Evolutionary conservation across 2,329 filamentous ascomycete genomes (phyloP), one percentile per base, ranked within the genome.

Genomic region (Beauveria sp.): DNA sequence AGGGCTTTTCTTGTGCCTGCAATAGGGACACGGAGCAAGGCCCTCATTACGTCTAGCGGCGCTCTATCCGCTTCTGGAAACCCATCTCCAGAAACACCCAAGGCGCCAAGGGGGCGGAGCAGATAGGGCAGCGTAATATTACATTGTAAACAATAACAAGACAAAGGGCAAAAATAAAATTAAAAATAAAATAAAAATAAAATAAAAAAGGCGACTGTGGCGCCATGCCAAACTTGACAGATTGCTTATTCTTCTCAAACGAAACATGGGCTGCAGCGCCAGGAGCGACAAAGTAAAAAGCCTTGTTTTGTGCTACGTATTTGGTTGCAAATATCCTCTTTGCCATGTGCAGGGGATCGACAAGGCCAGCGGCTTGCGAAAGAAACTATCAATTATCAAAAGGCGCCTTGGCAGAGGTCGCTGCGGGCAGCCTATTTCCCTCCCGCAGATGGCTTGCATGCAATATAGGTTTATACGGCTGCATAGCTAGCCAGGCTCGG

Each of bases 371-470:
- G n/a, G 51, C 7, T 34, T 22, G 26, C 18, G 3, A n/a, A 8
- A 50, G 30, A 52, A n/a, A 26, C 53, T n/a, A 34, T 49, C 26
- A 30, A 30, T 30, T 30, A 42, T 26, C 2, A 24, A 56, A 38
- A 38, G 43, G 10, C 30, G 28, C 28, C 54, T 40, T 47, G 43
- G 54, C 54, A n/a, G 18, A 24, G 20, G 30, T 3, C 26, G 26
- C 30, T 30, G 30, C 30, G 9, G 28, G 5, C 9, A 20, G 26
- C n/a, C 51, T 20, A 43, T 55, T 55, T 55, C 26, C n/a, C 30
- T 58, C n/a, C 28, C 30, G 56, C 46, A 58, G 16, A 43, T 58
- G 56, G 56, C 56, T 58, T 58, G 56, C 56, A 58, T 40, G 22
- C 18, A 58, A 58, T 58, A 51, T 53, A 53, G 51, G 22, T 51